Conservation (phyloP, 148 eudicot species). For the Fagopyrum tataricum region DNA sequence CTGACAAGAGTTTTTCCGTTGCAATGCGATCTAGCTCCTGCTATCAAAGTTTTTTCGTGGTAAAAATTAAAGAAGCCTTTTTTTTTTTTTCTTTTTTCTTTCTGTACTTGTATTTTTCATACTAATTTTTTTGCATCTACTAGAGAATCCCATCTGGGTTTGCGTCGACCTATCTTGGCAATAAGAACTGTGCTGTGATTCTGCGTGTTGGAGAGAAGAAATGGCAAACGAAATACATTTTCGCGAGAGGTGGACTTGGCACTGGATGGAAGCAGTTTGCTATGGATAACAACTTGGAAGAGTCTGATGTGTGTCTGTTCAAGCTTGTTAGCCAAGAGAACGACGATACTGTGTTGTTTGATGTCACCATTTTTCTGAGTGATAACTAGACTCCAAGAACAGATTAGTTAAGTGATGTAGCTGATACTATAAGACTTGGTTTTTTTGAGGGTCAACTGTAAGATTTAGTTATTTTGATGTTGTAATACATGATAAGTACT, state of each 20-base stretch:
- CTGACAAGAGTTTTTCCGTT: not conserved
- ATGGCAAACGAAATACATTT: conserved; percentile 11
- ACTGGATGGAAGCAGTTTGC: conserved; percentile 23
- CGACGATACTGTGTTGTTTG: conserved; percentile 2
- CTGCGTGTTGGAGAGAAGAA: conserved; percentile 16
- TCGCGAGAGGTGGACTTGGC: conserved; percentile 6
- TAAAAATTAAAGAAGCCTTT: not conserved
- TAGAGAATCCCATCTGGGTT: conserved; percentile 13
- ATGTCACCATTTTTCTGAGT: conserved; percentile 2
- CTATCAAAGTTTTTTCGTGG: conserved; percentile 1
- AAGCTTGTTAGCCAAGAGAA: conserved; percentile 5
- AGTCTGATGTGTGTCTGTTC: conserved; percentile 20
- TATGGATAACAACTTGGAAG: conserved; percentile 19
- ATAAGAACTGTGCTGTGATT: conserved; percentile 10
- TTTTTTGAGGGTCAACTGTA: too few relatives aligned
- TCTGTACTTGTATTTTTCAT: not conserved
- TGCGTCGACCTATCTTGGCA: conserved; percentile 6
- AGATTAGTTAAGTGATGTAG: not conserved
- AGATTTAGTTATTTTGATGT: too few relatives aligned
- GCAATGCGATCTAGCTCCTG: not conserved
- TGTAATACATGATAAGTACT: too few relatives aligned
- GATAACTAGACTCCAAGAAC: not conserved
- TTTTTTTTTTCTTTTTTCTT: not conserved
- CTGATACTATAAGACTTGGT: too few relatives aligned
- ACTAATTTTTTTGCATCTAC: not conserved